Base-by-base conservation (phyloP, 2,329 filamentous ascomycete genomes). In the Aspergillus vadensis region DNA sequence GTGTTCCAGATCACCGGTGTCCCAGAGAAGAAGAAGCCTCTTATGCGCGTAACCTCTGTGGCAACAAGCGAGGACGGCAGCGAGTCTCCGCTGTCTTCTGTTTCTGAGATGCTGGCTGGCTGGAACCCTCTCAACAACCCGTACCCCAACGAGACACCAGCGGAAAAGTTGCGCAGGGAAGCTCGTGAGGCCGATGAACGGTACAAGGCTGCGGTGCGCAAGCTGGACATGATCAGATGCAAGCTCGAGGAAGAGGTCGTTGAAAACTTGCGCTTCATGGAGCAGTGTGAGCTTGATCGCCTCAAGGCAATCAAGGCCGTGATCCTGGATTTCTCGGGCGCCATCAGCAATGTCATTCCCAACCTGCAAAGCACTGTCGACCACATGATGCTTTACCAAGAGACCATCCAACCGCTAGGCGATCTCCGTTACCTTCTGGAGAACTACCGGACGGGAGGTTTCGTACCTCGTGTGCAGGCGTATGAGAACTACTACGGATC, bases 401-500 rank as follows among this genome's bases (percentile, higher is more conserved):
- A 99, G 81, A 98, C 95, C 0, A 91, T 99, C n/a, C 95, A 98
- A 76, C 95, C 95, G 5, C 76, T 88, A 51, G 91, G 91, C 41
- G 95, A 99, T 76, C 81, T 99, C 67, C 86, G 95, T 65, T 99
- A 98, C 76, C 85, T 99, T 62, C 83, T 99, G 49, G 95, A 99
- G 80, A 99, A 94, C 74, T 99, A 99, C 79, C 89, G 93, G 64
- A 99, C 95, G 6, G 95, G 95, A 64, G 91, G 89, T 66, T 99
- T 96, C 74, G 86, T 92, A 55, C 95, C 95, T 8, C 93, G 87
- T 70, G 94, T 98, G 27, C 88, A 92, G 50, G 90, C 92, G 3
- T 99, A 99, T 77, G 95, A 99, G 79, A 99, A 98, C 76, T 99
- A 99, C 80, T 99, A 99, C 82, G 97, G 97, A 77, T 92, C 91